These are phyloP conservation scores for Porogramme epimiltina DNA, from an alignment of 1,284 basidiomycete species.

Conservation along the genomic window DNA sequence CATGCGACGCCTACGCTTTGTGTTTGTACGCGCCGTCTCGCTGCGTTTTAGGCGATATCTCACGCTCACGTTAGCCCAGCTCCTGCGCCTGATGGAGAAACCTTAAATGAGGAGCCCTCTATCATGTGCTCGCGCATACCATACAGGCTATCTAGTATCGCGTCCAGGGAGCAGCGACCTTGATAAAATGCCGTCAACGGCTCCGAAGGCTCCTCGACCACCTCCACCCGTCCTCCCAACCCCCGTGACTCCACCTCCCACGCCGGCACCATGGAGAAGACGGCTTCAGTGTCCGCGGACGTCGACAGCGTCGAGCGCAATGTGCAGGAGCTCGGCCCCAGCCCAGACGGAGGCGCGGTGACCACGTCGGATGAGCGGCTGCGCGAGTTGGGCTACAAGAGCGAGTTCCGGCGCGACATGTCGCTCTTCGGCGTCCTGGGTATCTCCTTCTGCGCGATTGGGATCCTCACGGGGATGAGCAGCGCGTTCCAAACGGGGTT, in stretches of 20 bases:
- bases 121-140: not conserved
- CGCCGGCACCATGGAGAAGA: slow-evolving; percentile 11
- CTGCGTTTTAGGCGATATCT: no score
- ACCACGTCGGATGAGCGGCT: slow-evolving; percentile 47
- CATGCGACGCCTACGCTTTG: no score
- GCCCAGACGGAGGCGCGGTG: not conserved
- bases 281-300: slow-evolving; percentile 10
- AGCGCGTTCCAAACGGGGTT: slow-evolving; percentile 57
- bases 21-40: no score
- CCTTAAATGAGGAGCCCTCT: no score
- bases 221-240: not conserved
- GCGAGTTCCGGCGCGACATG: slow-evolving; percentile 59
- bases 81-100: no score
- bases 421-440: slow-evolving; percentile 60
- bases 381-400: slow-evolving; percentile 55
- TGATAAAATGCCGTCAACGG: not conserved
- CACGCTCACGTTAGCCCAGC: no score
- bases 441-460: slow-evolving; percentile 64
- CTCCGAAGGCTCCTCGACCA: not conserved
- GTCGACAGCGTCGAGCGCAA: slow-evolving; percentile 7
- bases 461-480: slow-evolving; percentile 62
- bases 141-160: not conserved
- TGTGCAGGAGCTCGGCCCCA: not conserved
- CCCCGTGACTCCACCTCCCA: not conserved
- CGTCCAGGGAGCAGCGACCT: not conserved